Evolutionary conservation across 2,329 filamentous ascomycete genomes (phyloP).

Genomic region (Colletotrichum paranaense): DNA sequence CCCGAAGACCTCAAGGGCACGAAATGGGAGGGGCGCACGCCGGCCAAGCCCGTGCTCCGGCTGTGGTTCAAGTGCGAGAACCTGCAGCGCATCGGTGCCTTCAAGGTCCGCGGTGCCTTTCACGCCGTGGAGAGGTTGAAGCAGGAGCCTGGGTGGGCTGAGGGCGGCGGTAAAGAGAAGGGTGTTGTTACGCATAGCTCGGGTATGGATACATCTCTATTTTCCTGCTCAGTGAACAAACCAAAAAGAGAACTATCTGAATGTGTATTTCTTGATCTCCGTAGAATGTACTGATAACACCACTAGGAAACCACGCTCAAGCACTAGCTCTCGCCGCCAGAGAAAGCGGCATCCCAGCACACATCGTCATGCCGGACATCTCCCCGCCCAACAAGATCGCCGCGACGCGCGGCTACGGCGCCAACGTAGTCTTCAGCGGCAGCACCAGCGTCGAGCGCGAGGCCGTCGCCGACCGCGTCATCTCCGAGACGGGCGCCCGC

Average conservation of each 20-base stretch:
- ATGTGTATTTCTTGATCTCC: conserved; percentile 23
- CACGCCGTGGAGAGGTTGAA: conserved; percentile 82
- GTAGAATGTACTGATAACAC: not conserved
- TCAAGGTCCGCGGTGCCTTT: conserved; percentile 92
- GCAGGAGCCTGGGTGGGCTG: conserved; percentile 69
- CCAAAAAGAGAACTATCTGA: not conserved
- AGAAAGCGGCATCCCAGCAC: conserved; percentile 78
- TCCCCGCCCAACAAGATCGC: conserved; percentile 88
- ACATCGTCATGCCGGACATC: conserved; percentile 94
- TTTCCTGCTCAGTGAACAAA: not conserved
- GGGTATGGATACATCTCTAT: conserved; percentile 62
- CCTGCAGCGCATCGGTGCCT: conserved; percentile 88
- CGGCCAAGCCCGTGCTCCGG: conserved; percentile 73
- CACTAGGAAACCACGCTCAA: conserved; percentile 90
- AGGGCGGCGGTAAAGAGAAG: conserved; percentile 66
- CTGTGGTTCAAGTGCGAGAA: conserved; percentile 98
- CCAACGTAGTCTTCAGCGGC: conserved; percentile 83
- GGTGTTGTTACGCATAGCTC: conserved; percentile 93
- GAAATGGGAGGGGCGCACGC: conserved; percentile 64
- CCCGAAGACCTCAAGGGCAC: conserved; percentile 65
- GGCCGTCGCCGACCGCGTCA: conserved; percentile 76
- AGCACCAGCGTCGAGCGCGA: conserved; percentile 85
- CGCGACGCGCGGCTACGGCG: conserved; percentile 82
- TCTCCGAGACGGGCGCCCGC: conserved; percentile 77
- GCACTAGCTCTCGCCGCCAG: conserved; percentile 87